Evolutionary conservation across 768 basidiomycete genomes (phyloP), one percentile per base, ranked within the genome.

Genomic region (Boletus subcaerulescens): DNA sequence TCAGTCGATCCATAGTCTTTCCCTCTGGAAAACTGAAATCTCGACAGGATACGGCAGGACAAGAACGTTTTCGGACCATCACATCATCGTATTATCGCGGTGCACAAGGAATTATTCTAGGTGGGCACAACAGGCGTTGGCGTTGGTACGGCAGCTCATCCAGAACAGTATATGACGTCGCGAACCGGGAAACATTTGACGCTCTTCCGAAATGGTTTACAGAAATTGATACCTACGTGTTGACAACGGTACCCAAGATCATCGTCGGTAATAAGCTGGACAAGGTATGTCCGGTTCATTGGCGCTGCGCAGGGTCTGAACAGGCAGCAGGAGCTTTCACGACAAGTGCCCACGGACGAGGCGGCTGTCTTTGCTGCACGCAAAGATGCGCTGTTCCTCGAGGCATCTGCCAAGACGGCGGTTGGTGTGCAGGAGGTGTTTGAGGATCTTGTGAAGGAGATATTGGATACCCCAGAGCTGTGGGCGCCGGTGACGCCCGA

Each of bases 191-290:
- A 70, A 91, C 93, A 0, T 98, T 95, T 66, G 93, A 98, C 20
- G 90, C 93, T 10, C 82, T 98, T n/a, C 87, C 93, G 15, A 80
- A 87, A 55, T 99, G 97, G 97, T 87, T 83, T 68, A 82, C 83
- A 48, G 95, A 98, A 67, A 84, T 98, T 7, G 94, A 98, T 66
- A 95, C 91, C 12, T 98, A 97, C 67, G 91, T 95, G 50, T 85
- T 85, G 2, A 77, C 78, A 18, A 86, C 87, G 2, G 91, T 97
- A 20, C 90, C 93, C 45, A 93, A 94, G 81, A 93, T 98, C 64
- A 82, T 99, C 20, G 94, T 99, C 3, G 96, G 91, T 31, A 89
- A 89, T 74, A 99, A 98, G 73, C 76, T 96, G 17, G 94, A 98
- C 77, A 96, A 95, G 80, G 90, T 84, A 35, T 35, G 66, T 58